Percentiles rank a stretch among this genome's conserved stretches.
phyloP scores from a whole-genome alignment of 768 basidiomycete species.

The Glaciozyma martinii region DNA sequence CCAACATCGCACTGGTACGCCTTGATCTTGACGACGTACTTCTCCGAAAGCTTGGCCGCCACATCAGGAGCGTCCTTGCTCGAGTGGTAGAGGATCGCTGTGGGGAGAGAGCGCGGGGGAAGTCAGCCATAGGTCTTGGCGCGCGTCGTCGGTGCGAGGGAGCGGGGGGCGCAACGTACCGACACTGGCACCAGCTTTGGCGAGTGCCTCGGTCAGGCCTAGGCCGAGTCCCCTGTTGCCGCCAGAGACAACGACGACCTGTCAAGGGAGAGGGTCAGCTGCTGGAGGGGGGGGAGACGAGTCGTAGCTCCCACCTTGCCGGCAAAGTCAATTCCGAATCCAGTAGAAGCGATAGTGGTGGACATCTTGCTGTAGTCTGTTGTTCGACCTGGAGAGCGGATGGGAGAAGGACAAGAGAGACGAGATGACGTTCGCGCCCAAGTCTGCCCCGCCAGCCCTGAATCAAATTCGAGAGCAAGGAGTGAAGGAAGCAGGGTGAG shows the following conservation, averaged over 20 bases:
- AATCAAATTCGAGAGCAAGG: too few relatives aligned
- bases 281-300: neutral
- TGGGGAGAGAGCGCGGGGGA: neutral
- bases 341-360: too few relatives aligned
- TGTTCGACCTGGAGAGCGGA: too few relatives aligned
- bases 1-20: constrained; percentile 57
- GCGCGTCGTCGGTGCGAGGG: neutral
- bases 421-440: too few relatives aligned
- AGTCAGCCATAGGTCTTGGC: neutral
- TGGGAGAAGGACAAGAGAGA: too few relatives aligned
- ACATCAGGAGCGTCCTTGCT: constrained; percentile 34
- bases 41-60: constrained; percentile 45
- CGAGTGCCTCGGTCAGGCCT: constrained; percentile 50
- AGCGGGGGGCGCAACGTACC: neutral
- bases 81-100: constrained; percentile 51
- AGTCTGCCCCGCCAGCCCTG: too few relatives aligned
- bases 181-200: constrained; percentile 52
- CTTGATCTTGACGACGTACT: constrained; percentile 46
- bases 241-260: constrained; percentile 54
- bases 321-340: constrained; percentile 19
- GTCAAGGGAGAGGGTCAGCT: neutral
- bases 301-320: constrained; percentile 5
- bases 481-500: too few relatives aligned
- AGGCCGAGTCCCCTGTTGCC: constrained; percentile 54
- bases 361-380: too few relatives aligned